Evolutionary conservation across 176 grass and related monocot genomes (phyloP).

Genomic region (Urochloa ruziziensis): DNA sequence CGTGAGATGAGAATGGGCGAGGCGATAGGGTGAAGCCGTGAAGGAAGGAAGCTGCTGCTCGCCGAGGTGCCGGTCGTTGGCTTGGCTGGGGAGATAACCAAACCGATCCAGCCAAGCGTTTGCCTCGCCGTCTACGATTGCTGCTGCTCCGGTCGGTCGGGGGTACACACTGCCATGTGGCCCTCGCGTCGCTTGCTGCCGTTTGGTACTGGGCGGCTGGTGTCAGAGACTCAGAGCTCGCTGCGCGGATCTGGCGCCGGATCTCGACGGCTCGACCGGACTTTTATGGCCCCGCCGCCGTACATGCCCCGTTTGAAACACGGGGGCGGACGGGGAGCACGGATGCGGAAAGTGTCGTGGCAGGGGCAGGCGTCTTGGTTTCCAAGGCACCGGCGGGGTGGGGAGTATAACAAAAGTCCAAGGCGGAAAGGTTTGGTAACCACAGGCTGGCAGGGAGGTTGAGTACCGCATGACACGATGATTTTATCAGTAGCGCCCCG

Average conservation of each 20-base stretch:
- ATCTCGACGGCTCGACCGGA: not conserved
- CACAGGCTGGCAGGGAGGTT: not conserved
- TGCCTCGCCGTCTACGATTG: constrained; percentile 26
- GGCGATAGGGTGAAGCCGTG: constrained; percentile 11
- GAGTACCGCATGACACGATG: not conserved
- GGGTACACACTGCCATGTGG: not conserved
- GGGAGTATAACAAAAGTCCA: not conserved
- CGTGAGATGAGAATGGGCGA: too few species aligned
- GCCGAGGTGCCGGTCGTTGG: not conserved
- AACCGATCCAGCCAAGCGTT: not conserved
- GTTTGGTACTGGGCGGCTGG: not conserved
- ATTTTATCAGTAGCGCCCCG: not conserved
- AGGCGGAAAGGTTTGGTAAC: too few species aligned
- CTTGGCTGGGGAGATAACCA: constrained; percentile 32
- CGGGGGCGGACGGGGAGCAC: not conserved
- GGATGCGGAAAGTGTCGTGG: not conserved
- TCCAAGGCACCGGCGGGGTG: not conserved
- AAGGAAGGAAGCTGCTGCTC: not conserved
- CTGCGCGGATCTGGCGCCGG: not conserved
- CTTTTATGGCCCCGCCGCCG: not conserved
- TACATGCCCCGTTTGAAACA: not conserved
- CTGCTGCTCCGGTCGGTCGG: not conserved
- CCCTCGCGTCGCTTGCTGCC: constrained; percentile 5
- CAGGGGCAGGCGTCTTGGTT: not conserved
- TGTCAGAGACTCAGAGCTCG: not conserved